Evolutionary conservation across 2,329 filamentous ascomycete species (phyloP).

Genomic region (Epichloe gansuensis): DNA sequence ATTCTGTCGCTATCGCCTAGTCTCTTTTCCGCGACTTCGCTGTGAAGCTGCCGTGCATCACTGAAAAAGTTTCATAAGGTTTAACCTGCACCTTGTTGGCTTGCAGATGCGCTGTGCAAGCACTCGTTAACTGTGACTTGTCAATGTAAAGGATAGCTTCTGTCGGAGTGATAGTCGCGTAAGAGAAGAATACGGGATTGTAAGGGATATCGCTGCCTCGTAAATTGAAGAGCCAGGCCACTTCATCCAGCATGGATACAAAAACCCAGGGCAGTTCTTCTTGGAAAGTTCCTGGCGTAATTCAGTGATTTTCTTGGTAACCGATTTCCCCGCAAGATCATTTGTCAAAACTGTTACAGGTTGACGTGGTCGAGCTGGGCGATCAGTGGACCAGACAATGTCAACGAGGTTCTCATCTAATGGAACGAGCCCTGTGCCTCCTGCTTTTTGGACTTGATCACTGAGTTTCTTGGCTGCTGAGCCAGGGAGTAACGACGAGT

Average conservation of each 20-base stretch:
- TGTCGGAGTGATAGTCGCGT: constrained; percentile 72
- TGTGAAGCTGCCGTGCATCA: constrained; percentile 53
- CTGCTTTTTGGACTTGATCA: constrained; percentile 78
- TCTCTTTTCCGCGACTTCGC: constrained; percentile 26
- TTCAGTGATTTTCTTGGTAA: constrained; percentile 71
- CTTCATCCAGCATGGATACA: constrained; percentile 89
- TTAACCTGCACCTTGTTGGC: constrained; percentile 60
- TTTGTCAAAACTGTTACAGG: constrained; percentile 59
- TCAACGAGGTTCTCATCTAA: constrained; percentile 82
- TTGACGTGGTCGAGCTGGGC: constrained; percentile 65
- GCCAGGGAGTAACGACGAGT: constrained; percentile 73
- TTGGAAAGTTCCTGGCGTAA: constrained; percentile 85
- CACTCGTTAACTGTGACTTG: constrained; percentile 58
- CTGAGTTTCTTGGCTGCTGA: constrained; percentile 54
- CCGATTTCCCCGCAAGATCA: constrained; percentile 70
- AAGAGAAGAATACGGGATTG: constrained; percentile 98
- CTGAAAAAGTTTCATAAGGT: constrained; percentile 75
- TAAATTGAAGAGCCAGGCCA: constrained; percentile 98
- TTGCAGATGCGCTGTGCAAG: constrained; percentile 58
- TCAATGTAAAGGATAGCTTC: constrained; percentile 77
- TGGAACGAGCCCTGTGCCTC: constrained; percentile 63
- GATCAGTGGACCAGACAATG: constrained; percentile 65
- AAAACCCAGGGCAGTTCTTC: constrained; percentile 79
- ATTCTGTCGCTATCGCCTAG: constrained; percentile 18
- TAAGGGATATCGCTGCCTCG: constrained; percentile 92